Conservation (phyloP, 768 basidiomycete species). For the Panaeolus cyanescens region DNA sequence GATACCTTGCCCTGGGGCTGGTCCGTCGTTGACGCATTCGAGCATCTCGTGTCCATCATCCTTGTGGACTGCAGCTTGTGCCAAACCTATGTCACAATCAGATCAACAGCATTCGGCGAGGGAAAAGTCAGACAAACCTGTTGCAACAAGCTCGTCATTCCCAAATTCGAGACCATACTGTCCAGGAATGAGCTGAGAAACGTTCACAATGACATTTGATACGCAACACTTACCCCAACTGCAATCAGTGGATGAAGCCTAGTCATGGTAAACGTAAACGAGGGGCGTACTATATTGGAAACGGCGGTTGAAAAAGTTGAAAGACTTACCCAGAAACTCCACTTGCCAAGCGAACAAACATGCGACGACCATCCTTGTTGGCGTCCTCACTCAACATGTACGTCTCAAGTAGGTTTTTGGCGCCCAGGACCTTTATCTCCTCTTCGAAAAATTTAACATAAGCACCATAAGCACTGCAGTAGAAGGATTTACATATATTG, state of each 20-base stretch:
- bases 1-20: constrained; percentile 22
- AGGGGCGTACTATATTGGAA: background rate
- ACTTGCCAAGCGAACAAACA: constrained; percentile 36
- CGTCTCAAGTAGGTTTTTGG: constrained; percentile 41
- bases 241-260: constrained; percentile 61
- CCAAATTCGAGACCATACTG: constrained; percentile 59
- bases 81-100: constrained; percentile 38
- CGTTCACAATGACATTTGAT: background rate
- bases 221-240: constrained; percentile 43
- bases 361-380: constrained; percentile 30
- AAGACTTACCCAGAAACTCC: constrained; percentile 31
- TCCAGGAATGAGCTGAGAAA: background rate
- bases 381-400: constrained; percentile 45
- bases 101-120: background rate
- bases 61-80: constrained; percentile 47
- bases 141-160: constrained; percentile 48
- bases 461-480: constrained; percentile 36
- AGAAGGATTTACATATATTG: background rate
- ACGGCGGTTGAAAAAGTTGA: background rate
- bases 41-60: constrained; percentile 11
- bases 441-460: constrained; percentile 41
- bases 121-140: constrained; percentile 33
- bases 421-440: constrained; percentile 38
- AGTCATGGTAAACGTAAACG: background rate
- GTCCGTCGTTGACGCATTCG: constrained; percentile 8